phyloP scores from a whole-genome alignment of 495 filamentous ascomycete species.

The Neurospora tetrasperma region DNA sequence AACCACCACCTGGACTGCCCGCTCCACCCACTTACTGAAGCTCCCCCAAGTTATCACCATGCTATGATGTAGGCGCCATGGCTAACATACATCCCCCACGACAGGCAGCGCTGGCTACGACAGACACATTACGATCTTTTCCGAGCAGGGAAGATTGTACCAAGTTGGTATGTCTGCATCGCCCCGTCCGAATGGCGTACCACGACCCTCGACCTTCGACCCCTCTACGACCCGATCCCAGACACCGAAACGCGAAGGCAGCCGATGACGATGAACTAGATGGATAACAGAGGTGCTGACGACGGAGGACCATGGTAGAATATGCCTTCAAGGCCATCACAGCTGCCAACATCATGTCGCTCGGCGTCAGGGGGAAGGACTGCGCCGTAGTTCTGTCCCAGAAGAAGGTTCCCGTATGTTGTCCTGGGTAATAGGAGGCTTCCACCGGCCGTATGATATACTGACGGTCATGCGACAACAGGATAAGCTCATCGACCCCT shows the following conservation, averaged over 20 bases:
- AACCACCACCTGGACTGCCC: constrained; percentile 12
- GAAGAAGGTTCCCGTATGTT: constrained; percentile 96
- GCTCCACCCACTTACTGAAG: constrained; percentile 13
- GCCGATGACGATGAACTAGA: background rate
- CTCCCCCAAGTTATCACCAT: background rate
- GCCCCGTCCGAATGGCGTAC: background rate
- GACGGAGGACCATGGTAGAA: constrained; percentile 43
- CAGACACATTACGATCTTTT: constrained; percentile 99
- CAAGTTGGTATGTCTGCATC: constrained; percentile 79
- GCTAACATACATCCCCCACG: constrained; percentile 13
- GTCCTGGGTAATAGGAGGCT: background rate
- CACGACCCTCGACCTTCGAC: background rate
- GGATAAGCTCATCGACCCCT: constrained; percentile 98
- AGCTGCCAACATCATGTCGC: constrained; percentile 94
- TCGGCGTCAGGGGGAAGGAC: constrained; percentile 90
- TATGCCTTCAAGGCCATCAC: constrained; percentile 99
- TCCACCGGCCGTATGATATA: background rate
- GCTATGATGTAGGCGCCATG: constrained; percentile 2
- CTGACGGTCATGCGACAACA: constrained; percentile 32
- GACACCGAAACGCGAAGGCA: constrained; percentile 1
- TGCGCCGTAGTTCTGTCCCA: constrained; percentile 96
- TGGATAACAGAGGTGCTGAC: constrained; percentile 21
- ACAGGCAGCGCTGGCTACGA: constrained; percentile 93
- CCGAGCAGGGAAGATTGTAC: constrained; percentile 93
- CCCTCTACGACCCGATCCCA: background rate